These are phyloP conservation scores for Decorospora gaudefroyi DNA, from an alignment of 2,329 filamentous ascomycete genomes.

Conservation along the genomic window DNA sequence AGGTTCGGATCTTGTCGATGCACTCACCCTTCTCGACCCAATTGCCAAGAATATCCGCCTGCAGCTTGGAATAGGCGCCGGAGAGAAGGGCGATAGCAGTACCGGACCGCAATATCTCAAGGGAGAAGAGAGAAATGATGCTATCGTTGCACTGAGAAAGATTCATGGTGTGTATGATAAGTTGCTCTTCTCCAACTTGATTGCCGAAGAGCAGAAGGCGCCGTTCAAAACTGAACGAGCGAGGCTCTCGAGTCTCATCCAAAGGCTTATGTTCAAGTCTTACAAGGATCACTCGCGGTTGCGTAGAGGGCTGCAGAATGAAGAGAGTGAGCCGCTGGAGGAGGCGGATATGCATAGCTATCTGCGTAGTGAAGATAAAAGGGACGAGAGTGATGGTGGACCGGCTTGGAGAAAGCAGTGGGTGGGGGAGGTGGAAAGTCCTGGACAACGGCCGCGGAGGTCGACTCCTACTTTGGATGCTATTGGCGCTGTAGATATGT, in stretches of 20 bases:
- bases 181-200: slow-evolving; percentile 37
- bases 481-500: no score
- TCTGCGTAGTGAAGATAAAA: slow-evolving; percentile 6
- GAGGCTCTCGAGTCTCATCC: slow-evolving; percentile 33
- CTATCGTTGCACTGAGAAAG: slow-evolving; percentile 32
- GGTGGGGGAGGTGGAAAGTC: slow-evolving; percentile 18
- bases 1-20: slow-evolving; percentile 36
- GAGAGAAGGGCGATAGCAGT: slow-evolving; percentile 3
- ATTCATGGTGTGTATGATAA: slow-evolving; percentile 41
- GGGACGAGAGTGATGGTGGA: not conserved
- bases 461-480: slow-evolving; percentile 12
- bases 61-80: slow-evolving; percentile 36
- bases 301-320: slow-evolving; percentile 6
- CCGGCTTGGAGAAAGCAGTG: slow-evolving; percentile 24
- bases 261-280: slow-evolving; percentile 27
- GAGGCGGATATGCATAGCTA: slow-evolving; percentile 22
- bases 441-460: slow-evolving; percentile 10
- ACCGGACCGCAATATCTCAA: slow-evolving; percentile 21
- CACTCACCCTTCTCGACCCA: slow-evolving; percentile 35
- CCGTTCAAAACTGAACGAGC: slow-evolving; percentile 35
- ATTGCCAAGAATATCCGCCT: slow-evolving; percentile 34
- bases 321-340: not conserved
- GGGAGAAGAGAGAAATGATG: slow-evolving; percentile 30
- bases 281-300: no score
- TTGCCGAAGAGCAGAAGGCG: slow-evolving; percentile 36